Percentiles rank a stretch among this genome's conserved stretches.
phyloP scores from a whole-genome alignment of 768 basidiomycete genomes.

The Tricholoma flavovirens region DNA sequence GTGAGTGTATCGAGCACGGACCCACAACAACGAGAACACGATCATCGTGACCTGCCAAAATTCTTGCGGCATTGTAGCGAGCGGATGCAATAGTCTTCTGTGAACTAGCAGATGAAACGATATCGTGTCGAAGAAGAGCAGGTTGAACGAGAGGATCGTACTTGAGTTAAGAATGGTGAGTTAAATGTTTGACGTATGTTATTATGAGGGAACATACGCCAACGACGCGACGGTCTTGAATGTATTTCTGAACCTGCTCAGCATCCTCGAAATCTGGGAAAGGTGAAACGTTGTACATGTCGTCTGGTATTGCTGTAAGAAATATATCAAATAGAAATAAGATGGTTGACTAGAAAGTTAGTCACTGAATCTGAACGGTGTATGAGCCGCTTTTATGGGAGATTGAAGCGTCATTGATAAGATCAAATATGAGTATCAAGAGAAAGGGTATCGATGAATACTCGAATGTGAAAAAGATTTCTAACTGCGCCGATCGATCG shows the following conservation, averaged over 20 bases:
- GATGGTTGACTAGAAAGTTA: constrained; percentile 14
- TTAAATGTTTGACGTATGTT: background rate
- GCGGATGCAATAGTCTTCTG: constrained; percentile 74
- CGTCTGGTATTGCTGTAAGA: constrained; percentile 41
- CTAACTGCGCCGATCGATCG: background rate
- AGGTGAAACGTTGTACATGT: constrained; percentile 54
- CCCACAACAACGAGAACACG: constrained; percentile 89
- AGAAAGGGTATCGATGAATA: background rate
- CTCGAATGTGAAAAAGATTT: too few relatives aligned
- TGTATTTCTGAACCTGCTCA: constrained; percentile 60
- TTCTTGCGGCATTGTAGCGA: constrained; percentile 70
- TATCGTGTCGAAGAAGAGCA: constrained; percentile 82
- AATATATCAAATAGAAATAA: too few relatives aligned
- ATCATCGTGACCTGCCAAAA: constrained; percentile 81
- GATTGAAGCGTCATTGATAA: too few relatives aligned
- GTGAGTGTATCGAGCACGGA: constrained; percentile 91
- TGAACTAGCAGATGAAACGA: constrained; percentile 59
- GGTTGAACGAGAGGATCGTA: constrained; percentile 97
- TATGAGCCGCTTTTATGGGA: constrained; percentile 19
- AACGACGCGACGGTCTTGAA: constrained; percentile 76
- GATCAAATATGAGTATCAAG: background rate
- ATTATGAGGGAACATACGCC: constrained; percentile 45
- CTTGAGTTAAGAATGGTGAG: constrained; percentile 30
- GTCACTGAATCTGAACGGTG: constrained; percentile 32
- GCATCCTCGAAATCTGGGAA: constrained; percentile 61